A percentile compares a stretch with the other conserved stretches of the same genome.
phyloP scores from a whole-genome alignment of 352 stramenopile species.

The Aphanomyces cochlioides region DNA sequence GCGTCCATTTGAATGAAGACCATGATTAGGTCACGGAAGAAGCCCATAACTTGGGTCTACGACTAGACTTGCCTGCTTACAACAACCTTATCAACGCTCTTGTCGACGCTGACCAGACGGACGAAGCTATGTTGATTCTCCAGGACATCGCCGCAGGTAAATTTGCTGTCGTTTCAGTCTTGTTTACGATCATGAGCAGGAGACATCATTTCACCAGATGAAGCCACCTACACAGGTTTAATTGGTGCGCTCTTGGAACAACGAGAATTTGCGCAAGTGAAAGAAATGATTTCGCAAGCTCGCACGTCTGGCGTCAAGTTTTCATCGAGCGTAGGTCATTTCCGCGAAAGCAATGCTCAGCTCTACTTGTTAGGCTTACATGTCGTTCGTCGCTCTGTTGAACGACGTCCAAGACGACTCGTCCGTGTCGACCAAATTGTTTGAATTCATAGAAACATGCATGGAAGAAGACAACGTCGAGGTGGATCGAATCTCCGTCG shows the following conservation, averaged over 20 bases:
- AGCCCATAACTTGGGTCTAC: slow-evolving; percentile 48
- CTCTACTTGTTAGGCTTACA: slow-evolving; percentile 43
- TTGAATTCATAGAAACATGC: slow-evolving; percentile 58
- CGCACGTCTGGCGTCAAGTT: slow-evolving; percentile 48
- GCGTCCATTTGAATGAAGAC: neutral
- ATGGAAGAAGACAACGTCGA: slow-evolving; percentile 65
- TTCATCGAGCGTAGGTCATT: slow-evolving; percentile 41
- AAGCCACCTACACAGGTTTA: slow-evolving; percentile 44
- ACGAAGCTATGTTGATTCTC: slow-evolving; percentile 53
- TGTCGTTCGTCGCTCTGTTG: slow-evolving; percentile 46
- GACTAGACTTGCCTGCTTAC: slow-evolving; percentile 57
- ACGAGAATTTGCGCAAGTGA: slow-evolving; percentile 44
- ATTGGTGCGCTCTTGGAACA: slow-evolving; percentile 43
- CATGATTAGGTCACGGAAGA: slow-evolving; percentile 52
- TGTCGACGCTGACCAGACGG: slow-evolving; percentile 41
- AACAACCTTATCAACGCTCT: slow-evolving; percentile 47
- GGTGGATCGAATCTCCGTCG: neutral
- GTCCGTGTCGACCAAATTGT: slow-evolving; percentile 53
- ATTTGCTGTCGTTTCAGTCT: neutral
- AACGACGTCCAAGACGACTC: slow-evolving; percentile 47
- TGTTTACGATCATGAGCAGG: slow-evolving; percentile 28
- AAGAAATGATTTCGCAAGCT: slow-evolving; percentile 45
- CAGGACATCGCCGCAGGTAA: slow-evolving; percentile 41
- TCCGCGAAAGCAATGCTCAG: neutral
- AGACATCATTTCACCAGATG: slow-evolving; percentile 46